Evolutionary conservation across 1,284 basidiomycete species (phyloP), one percentile per base, ranked within the genome.

Genomic region (Laetiporus sulphureus): DNA sequence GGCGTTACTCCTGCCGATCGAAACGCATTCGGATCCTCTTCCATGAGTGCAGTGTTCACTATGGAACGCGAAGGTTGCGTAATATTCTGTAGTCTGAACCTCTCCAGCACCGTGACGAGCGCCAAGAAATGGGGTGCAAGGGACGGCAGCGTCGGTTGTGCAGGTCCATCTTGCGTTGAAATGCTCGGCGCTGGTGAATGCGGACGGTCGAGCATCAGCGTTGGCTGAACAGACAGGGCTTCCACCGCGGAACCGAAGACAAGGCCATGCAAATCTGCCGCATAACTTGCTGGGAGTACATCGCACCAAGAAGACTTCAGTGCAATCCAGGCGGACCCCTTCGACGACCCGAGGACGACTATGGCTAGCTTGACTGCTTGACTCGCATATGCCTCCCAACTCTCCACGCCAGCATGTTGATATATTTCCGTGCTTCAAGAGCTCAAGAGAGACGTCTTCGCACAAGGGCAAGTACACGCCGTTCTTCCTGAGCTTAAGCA

Each of bases 1-100:
- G 50, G 65, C 2, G 54, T 45, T 21, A 67, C 66, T 6, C 71
- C 72, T 0, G 65, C 72, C 11, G 60, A 60, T 45, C 54, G 49
- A 51, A 74, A 81, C 5, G 66, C 59, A n/a, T 49, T 47, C n/a
- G 57, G 55, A 39, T 68, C 61, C 3, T 53, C 44, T 23, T 60
- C 56, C n/a, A 60, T 35, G 3, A 79, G 57, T 16, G 61, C 61
- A 4, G 54, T 0, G 2, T 65, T 69, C n/a, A 79, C 51, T 6
- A 30, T 48, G 8, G 69, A 66, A 25, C 73, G 67, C 5, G 62
- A 55, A 7, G 71, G 63, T 18, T 56, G 57, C 10, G 21, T 1
- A 11, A 50, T 46, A 2, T 68, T 72, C 7, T 5, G 10, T 4
- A 21, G 11, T 10, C 32, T 5, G 19, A 10, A 22, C 4, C n/a